A percentile compares a stretch with the other conserved stretches of the same genome.
phyloP scores from a whole-genome alignment of 2,329 filamentous ascomycete species.

The Stagonosporopsis rhizophila region DNA sequence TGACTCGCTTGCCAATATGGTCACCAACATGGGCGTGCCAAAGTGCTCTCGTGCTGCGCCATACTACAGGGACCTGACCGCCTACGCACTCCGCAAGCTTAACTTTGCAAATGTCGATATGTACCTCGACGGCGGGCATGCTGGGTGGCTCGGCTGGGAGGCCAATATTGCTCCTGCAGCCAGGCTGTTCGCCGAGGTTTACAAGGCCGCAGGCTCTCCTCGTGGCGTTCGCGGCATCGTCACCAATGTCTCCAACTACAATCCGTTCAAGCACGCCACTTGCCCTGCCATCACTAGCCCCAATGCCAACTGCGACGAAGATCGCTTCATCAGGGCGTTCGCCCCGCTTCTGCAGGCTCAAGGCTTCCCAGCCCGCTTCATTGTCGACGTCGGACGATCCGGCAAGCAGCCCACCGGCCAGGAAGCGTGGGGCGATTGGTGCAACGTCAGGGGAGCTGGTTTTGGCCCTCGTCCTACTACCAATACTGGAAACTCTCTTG shows the following conservation, averaged over 20 bases:
- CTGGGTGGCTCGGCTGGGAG: conserved; percentile 69
- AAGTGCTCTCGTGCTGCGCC: conserved; percentile 63
- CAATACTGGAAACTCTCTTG: conserved; percentile 64
- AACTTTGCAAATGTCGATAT: conserved; percentile 68
- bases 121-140: conserved; percentile 70
- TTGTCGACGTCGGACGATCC: conserved; percentile 62
- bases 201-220: conserved; percentile 56
- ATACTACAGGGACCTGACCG: conserved; percentile 63
- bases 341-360: conserved; percentile 56
- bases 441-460: conserved; percentile 68
- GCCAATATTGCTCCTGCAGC: conserved; percentile 64
- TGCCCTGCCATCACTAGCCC: conserved; percentile 55
- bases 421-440: conserved; percentile 70
- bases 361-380: conserved; percentile 63
- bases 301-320: conserved; percentile 61
- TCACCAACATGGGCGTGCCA: conserved; percentile 64
- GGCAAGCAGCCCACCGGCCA: conserved; percentile 67
- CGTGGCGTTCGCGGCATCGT: conserved; percentile 60
- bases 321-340: conserved; percentile 60
- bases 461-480: conserved; percentile 70
- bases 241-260: conserved; percentile 67
- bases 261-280: conserved; percentile 58
- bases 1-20: conserved; percentile 67
- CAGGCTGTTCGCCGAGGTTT: conserved; percentile 56
- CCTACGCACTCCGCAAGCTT: conserved; percentile 63